phyloP scores from a whole-genome alignment of 2,329 filamentous ascomycete genomes.

The Claviceps spartinae region DNA sequence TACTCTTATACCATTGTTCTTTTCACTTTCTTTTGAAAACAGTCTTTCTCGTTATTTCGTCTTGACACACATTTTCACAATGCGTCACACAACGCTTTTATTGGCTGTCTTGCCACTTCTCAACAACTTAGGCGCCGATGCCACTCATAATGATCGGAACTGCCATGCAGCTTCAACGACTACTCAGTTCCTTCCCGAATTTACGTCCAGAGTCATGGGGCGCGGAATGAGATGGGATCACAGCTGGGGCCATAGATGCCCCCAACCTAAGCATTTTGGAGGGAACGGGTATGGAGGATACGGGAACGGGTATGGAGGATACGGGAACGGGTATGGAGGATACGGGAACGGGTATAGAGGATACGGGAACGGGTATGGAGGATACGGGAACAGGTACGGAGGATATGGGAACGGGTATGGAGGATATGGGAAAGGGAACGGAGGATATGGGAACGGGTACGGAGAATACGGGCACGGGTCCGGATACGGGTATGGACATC shows the following conservation, averaged over 20 bases:
- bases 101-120: conserved; percentile 4
- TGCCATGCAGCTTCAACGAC: neutral
- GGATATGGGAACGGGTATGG: neutral
- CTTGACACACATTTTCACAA: neutral
- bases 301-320: no score
- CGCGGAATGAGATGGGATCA: neutral
- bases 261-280: neutral
- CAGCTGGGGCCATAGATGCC: neutral
- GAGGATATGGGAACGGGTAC: neutral
- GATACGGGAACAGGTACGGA: neutral
- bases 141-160: neutral
- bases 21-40: neutral
- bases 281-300: neutral
- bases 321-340: no score
- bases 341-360: no score
- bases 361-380: neutral
- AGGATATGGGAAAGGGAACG: neutral
- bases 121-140: neutral
- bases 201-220: neutral
- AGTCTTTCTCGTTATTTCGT: neutral
- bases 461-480: neutral
- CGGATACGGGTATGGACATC: no score
- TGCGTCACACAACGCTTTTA: neutral
- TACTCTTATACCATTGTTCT: neutral
- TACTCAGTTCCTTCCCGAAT: conserved; percentile 1